Conservation (phyloP, 1,284 basidiomycete species). For the Bondarzewia mesenterica region DNA sequence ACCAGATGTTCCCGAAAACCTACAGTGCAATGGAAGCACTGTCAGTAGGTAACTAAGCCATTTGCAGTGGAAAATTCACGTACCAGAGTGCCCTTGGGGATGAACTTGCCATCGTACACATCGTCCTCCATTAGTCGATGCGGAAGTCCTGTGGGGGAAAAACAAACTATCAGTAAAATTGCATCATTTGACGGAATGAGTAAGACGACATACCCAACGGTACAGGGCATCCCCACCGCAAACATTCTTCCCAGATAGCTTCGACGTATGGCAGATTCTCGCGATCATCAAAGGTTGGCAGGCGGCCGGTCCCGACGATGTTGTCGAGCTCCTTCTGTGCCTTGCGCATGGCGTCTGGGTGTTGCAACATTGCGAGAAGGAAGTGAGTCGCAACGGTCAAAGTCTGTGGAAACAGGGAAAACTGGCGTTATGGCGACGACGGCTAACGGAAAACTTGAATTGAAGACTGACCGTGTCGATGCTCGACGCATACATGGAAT, state of each 20-base stretch:
- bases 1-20: slow-evolving; percentile 28
- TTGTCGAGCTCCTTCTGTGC: slow-evolving; percentile 3
- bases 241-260: slow-evolving; percentile 14
- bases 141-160: background rate
- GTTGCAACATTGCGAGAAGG: slow-evolving; percentile 2
- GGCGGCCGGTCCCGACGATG: background rate
- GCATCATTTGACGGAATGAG: too few relatives aligned
- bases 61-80: too few relatives aligned
- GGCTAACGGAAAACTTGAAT: background rate
- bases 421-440: background rate
- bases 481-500: background rate
- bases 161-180: too few relatives aligned
- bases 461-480: slow-evolving; percentile 14
- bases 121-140: slow-evolving; percentile 23
- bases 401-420: slow-evolving; percentile 10
- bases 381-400: background rate
- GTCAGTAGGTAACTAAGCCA: too few relatives aligned
- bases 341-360: slow-evolving; percentile 1
- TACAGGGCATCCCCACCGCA: slow-evolving; percentile 10
- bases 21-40: slow-evolving; percentile 11
- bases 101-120: slow-evolving; percentile 33
- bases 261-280: background rate
- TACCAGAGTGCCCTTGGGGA: slow-evolving; percentile 32
- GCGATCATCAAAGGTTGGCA: slow-evolving; percentile 4
- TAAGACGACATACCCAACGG: slow-evolving; percentile 5